Evolutionary conservation across 768 basidiomycete species (phyloP), one percentile per base, ranked within the genome.

Genomic region (Mycena polygramma): DNA sequence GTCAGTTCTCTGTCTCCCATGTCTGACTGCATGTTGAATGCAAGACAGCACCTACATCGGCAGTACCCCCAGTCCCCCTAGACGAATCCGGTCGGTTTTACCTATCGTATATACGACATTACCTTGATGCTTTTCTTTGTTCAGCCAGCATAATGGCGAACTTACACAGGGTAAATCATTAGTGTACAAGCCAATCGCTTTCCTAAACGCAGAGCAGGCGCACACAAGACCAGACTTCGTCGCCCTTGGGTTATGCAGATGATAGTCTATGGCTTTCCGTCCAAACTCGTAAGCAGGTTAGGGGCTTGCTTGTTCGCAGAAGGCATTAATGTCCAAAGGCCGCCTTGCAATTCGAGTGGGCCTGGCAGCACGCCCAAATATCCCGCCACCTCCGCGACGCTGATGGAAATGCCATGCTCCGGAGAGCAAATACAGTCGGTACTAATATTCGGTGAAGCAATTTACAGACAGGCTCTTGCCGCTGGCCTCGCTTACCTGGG

Each of bases 161-260:
- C 78, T 94, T 64, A 80, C 85, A 0, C 87, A 89, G 26, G 72
- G 72, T 67, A 67, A 63, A 7, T 10, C 26, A 35, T 22, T 51
- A 30, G 61, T n/a, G 35, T 48, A 20, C 7, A 20, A n/a, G 22
- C 14, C 20, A 30, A 22, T 39, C 24, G 24, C 26, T 54, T 46
- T 55, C 7, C 37, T 36, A 1, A 53, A 51, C 30, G 36, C 20
- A 22, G 22, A 52, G 48, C 41, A 75, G 94, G 94, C 20, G 94
- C 93, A 13, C 84, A 82, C 79, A 92, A 88, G 78, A 95, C 94
- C 0, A 81, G 79, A 52, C 73, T 81, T 30, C 86, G 86, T 54
- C 78, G 92, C 30, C 92, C 92, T 49, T 95, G 93, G 94, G 85
- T 89, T 14, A 94, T 96, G 93, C 90, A 92, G 68, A 91, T 95